Base-by-base conservation (phyloP, 2,329 filamentous ascomycete species). In the Madurella fahalii region DNA sequence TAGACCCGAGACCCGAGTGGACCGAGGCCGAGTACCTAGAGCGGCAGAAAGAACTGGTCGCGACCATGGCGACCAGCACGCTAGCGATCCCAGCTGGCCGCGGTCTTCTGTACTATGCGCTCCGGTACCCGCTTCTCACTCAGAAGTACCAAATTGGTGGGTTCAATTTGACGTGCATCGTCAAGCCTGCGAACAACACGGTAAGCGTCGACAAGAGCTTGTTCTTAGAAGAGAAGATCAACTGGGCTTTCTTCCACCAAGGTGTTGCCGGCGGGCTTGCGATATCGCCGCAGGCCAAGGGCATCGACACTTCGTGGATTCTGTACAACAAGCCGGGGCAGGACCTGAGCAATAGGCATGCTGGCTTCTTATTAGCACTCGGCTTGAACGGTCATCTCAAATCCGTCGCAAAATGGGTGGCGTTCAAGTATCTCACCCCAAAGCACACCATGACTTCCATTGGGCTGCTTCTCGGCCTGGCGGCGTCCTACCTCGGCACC, bases 381-480 rank as follows among this genome's bases (percentile, higher is more conserved):
- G 94, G 94, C 3, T 76, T 99, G 20, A 96, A 96, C 64, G 95
- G 94, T 0, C 95, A 99, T 72, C 76, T 99, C n/a, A 94, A 90
- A 63, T 87, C 85, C 8, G 82, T 99, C 30, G 94, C 94, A 2
- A 97, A 97, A 74, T 99, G 94, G 93, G 87, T 99, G 42, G 93
- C 92, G 9, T 99, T 97, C 80, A 97, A 96, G 67, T 99, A 99
- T 63, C 77, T 99, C n/a, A 99, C 94, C 0, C 93, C 94, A 1
- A 99, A 99, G 67, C 95, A 99, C 70, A 95, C 92, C 25, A 99
- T 99, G 94, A 97, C 94, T 20, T 97, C 94, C 1, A 93, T 99
- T 52, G 94, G 94, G 9, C 77, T 99, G n/a, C 78, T 99, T 2
- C 78, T 99, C 0, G 94, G 94, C 1, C 77, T 99, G 16, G 92